Evolutionary conservation across 208 protist species (phyloP).

Genomic region (Trypanosoma avium): DNA sequence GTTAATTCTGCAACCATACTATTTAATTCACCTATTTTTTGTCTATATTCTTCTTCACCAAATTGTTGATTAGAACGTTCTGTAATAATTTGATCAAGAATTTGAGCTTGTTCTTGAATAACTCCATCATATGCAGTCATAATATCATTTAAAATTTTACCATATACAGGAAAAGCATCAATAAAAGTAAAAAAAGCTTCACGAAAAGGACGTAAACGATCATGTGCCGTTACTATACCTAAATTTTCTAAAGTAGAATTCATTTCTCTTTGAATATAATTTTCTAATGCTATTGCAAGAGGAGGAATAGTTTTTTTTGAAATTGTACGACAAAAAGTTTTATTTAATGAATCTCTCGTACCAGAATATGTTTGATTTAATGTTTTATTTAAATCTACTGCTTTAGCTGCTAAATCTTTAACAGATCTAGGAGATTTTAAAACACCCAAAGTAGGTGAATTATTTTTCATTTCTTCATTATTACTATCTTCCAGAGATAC

Average conservation of each 20-base stretch:
- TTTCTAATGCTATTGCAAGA: conserved; percentile 15
- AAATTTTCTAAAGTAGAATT: background rate
- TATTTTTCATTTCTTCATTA: background rate
- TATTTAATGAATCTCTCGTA: background rate
- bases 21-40: conserved; percentile 33
- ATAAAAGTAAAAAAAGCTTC: conserved; percentile 70
- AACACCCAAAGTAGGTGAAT: background rate
- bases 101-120: conserved; percentile 71
- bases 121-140: conserved; percentile 77
- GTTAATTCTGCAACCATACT: conserved; percentile 36
- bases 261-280: conserved; percentile 25
- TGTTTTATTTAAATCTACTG: conserved; percentile 4
- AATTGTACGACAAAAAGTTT: conserved; percentile 1
- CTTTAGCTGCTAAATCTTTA: conserved; percentile 2
- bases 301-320: conserved; percentile 13
- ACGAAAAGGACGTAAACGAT: conserved; percentile 70
- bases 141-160: conserved; percentile 66
- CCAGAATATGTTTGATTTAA: conserved; percentile 11
- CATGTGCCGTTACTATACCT: conserved; percentile 26
- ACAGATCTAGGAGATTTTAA: background rate
- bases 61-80: conserved; percentile 20
- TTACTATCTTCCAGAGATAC: background rate
- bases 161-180: conserved; percentile 70
- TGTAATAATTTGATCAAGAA: conserved; percentile 51
- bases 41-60: conserved; percentile 22